Percentiles rank a stretch among this genome's conserved stretches.
Conservation (phyloP, 2,329 filamentous ascomycete genomes). For the Diaporthe velutina region DNA sequence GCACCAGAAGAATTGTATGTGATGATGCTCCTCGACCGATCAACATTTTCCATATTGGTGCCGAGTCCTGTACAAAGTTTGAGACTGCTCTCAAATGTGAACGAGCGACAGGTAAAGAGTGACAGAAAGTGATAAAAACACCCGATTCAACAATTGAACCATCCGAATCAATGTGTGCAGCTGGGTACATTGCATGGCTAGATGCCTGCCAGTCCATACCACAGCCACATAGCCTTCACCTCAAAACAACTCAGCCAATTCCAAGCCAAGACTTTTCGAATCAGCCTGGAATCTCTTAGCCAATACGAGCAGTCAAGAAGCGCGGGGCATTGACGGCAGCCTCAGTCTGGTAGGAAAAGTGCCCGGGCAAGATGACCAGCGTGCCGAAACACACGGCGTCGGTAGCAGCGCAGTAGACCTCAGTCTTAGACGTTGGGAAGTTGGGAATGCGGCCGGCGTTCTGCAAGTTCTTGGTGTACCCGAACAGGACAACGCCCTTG, state of each 20-base stretch:
- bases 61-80: too few relatives aligned
- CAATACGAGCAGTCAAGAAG: conserved; percentile 3
- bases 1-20: background rate
- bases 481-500: conserved; percentile 53
- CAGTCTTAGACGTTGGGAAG: conserved; percentile 50
- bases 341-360: conserved; percentile 43
- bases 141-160: background rate
- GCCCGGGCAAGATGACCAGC: conserved; percentile 51
- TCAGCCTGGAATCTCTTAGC: background rate
- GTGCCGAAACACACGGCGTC: conserved; percentile 55
- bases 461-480: conserved; percentile 59
- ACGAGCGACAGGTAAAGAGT: background rate
- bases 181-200: background rate
- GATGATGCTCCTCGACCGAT: background rate
- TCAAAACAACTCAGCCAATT: background rate
- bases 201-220: background rate
- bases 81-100: too few relatives aligned
- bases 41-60: background rate
- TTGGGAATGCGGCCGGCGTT: conserved; percentile 54
- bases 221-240: too few relatives aligned
- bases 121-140: too few relatives aligned
- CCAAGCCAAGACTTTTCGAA: background rate
- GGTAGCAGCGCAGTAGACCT: conserved; percentile 53
- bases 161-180: background rate
- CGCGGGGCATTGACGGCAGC: background rate